Conservation (phyloP, 1,139 yeast species). For the Pichia sp. region DNA sequence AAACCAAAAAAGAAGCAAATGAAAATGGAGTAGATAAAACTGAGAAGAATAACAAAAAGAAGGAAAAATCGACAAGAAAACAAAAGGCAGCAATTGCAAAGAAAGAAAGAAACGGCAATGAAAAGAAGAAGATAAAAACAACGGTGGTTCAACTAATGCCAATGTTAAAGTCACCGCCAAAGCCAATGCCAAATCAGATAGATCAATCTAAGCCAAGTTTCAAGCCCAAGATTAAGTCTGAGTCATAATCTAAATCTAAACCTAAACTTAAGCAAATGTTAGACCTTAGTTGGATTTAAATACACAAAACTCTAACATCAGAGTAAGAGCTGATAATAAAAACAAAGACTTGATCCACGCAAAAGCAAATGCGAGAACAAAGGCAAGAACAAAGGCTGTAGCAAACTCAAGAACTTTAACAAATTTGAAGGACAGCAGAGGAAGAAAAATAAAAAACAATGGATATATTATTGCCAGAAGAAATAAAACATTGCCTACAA, state of each 20-base stretch:
- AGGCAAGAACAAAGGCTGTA: neutral
- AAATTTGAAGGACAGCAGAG: neutral
- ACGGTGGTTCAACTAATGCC: neutral
- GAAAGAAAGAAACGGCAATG: neutral
- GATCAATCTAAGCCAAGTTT: neutral
- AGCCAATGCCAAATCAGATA: neutral
- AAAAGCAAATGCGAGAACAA: neutral
- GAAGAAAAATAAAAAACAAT: neutral
- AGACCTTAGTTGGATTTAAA: neutral
- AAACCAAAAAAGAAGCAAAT: neutral
- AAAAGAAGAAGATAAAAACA: neutral
- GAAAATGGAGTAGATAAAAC: neutral
- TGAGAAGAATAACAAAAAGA: neutral
- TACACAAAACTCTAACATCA: neutral
- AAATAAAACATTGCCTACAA: neutral
- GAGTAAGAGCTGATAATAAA: neutral
- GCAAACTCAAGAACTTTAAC: neutral
- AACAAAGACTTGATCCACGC: neutral
- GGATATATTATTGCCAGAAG: neutral
- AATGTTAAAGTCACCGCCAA: neutral
- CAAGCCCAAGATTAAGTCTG: neutral
- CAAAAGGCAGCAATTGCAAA: neutral
- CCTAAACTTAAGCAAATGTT: neutral
- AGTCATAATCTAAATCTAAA: neutral
- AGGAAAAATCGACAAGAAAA: neutral